These are phyloP conservation scores for Dioscorea cayenensis DNA, from an alignment of 116 monocot genomes.

Conservation along the genomic window DNA sequence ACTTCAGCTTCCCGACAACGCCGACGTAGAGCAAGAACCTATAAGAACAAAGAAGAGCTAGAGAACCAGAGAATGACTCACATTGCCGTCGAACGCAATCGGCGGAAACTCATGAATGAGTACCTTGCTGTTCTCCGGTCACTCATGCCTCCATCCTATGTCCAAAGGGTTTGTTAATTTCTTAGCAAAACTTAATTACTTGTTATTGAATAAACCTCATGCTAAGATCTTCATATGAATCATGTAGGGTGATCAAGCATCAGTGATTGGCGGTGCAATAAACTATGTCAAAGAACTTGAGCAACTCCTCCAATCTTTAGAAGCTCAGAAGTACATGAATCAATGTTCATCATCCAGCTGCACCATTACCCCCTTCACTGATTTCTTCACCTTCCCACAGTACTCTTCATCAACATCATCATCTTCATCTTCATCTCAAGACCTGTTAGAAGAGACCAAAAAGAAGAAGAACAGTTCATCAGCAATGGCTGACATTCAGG, in stretches of 20 bases:
- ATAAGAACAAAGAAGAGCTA: constrained; percentile 63
- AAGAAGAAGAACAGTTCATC: not conserved
- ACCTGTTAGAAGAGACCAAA: not conserved
- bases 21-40: constrained; percentile 23
- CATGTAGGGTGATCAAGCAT: constrained; percentile 31
- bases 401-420: constrained; percentile 19
- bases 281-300: constrained; percentile 54
- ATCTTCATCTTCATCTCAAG: not conserved
- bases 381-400: constrained; percentile 56
- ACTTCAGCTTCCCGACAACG: not conserved
- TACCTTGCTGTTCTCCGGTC: constrained; percentile 54
- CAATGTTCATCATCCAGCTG: not conserved
- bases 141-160: constrained; percentile 65
- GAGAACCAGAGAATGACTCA: constrained; percentile 76
- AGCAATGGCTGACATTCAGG: constrained; percentile 34
- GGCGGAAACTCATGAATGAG: constrained; percentile 75
- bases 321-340: constrained; percentile 27
- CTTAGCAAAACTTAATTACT: too few species aligned
- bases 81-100: constrained; percentile 81
- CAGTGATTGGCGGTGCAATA: constrained; percentile 26
- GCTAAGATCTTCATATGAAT: not conserved
- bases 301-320: constrained; percentile 42
- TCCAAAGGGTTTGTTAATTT: constrained; percentile 49
- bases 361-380: constrained; percentile 19
- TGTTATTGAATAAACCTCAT: not conserved